Conservation (phyloP, 2,329 filamentous ascomycete genomes). For the Cercospora sp. region DNA sequence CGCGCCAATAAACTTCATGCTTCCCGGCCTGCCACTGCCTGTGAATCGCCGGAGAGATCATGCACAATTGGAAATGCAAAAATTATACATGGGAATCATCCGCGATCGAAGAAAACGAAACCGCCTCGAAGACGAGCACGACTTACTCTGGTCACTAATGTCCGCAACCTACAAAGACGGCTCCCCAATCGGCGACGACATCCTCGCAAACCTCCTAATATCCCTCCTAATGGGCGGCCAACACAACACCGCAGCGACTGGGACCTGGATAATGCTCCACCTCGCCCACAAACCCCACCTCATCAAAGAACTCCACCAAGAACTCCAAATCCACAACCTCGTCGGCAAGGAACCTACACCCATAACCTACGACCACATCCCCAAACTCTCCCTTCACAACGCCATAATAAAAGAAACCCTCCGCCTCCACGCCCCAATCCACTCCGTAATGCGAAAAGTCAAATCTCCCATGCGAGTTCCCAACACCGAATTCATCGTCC, state of each 20-base stretch:
- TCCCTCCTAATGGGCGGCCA: conserved; percentile 89
- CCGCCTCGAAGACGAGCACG: conserved; percentile 47
- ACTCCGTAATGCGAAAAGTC: conserved; percentile 90
- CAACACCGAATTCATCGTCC: conserved; percentile 79
- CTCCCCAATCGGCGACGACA: conserved; percentile 73
- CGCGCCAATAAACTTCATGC: conserved; percentile 83
- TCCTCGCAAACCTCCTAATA: conserved; percentile 92
- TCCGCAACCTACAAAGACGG: conserved; percentile 82
- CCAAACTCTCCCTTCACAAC: conserved; percentile 76
- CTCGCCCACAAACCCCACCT: conserved; percentile 76
- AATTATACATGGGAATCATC: conserved; percentile 81
- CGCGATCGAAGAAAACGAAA: conserved; percentile 62
- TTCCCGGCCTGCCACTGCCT: conserved; percentile 84
- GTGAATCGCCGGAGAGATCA: conserved; percentile 79
- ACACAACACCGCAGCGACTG: conserved; percentile 84
- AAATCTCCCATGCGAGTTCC: conserved; percentile 82
- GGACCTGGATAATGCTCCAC: conserved; percentile 79
- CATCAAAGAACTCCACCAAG: conserved; percentile 73
- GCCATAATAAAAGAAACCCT: conserved; percentile 90
- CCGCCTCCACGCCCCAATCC: conserved; percentile 85
- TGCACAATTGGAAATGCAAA: conserved; percentile 76
- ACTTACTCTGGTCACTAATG: conserved; percentile 93
- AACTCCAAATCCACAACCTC: not conserved
- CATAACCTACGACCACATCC: conserved; percentile 75
- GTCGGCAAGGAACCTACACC: conserved; percentile 67